These are phyloP conservation scores for Blastomyces parvus DNA, from an alignment of 2,329 filamentous ascomycete species.

Conservation along the genomic window DNA sequence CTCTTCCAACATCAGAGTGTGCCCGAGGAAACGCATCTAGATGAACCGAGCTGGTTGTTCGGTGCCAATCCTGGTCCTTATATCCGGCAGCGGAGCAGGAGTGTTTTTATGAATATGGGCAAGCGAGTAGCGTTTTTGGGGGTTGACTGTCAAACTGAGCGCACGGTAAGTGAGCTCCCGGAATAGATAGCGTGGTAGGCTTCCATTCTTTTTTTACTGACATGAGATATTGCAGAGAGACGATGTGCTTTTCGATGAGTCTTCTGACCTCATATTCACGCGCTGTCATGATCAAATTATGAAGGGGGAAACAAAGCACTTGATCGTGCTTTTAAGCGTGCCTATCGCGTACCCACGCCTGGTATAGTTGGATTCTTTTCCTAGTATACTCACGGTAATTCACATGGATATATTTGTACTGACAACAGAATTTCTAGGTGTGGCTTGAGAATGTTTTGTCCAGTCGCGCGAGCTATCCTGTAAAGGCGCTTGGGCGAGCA, in stretches of 20 bases:
- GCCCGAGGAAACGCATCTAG: slow-evolving; percentile 64
- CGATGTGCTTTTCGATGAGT: slow-evolving; percentile 68
- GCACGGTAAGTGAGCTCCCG: slow-evolving; percentile 45
- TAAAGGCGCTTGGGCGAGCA: slow-evolving; percentile 77
- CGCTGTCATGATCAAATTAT: slow-evolving; percentile 72
- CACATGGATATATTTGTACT: not conserved
- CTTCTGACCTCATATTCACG: slow-evolving; percentile 79
- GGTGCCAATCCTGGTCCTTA: slow-evolving; percentile 76
- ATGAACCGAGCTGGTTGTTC: slow-evolving; percentile 86
- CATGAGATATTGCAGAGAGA: slow-evolving; percentile 40
- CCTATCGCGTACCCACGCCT: slow-evolving; percentile 71
- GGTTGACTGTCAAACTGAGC: slow-evolving; percentile 83
- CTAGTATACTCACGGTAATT: not conserved
- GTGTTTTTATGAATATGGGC: slow-evolving; percentile 75
- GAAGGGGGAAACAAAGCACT: slow-evolving; percentile 76
- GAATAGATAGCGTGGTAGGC: not conserved
- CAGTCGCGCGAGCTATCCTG: slow-evolving; percentile 73
- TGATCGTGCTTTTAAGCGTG: slow-evolving; percentile 78
- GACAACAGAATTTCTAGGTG: slow-evolving; percentile 38
- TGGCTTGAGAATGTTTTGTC: slow-evolving; percentile 63
- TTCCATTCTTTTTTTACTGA: slow-evolving; percentile 17
- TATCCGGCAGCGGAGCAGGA: slow-evolving; percentile 76
- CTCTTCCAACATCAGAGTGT: slow-evolving; percentile 95
- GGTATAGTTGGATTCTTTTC: slow-evolving; percentile 44
- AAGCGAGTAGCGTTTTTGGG: slow-evolving; percentile 71